phyloP scores from a whole-genome alignment of 2,329 filamentous ascomycete species.

The Pyricularia sp. region DNA sequence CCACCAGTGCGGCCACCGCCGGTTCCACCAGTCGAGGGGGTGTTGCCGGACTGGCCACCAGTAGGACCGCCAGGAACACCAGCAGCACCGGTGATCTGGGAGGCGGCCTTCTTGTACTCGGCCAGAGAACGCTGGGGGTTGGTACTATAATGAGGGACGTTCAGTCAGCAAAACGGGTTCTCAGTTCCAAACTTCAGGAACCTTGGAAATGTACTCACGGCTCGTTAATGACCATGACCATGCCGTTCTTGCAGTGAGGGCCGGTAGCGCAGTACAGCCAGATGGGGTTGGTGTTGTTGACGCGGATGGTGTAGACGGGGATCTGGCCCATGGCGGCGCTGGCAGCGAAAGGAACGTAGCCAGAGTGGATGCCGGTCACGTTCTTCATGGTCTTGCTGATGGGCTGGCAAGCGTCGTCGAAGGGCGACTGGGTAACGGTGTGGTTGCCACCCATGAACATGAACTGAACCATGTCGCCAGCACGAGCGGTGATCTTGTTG shows the following conservation, averaged over 20 bases:
- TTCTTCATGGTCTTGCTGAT: slow-evolving; percentile 37
- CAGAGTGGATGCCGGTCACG: slow-evolving; percentile 53
- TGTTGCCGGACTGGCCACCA: slow-evolving; percentile 10
- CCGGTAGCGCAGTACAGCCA: slow-evolving; percentile 74
- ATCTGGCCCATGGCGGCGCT: slow-evolving; percentile 37
- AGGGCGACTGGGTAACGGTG: slow-evolving; percentile 70
- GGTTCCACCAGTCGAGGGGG: slow-evolving; percentile 10
- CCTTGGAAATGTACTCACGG: slow-evolving; percentile 37
- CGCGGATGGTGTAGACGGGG: slow-evolving; percentile 61
- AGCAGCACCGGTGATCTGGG: slow-evolving; percentile 26
- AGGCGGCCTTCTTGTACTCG: slow-evolving; percentile 34
- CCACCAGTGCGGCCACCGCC: slow-evolving; percentile 6
- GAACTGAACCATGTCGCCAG: slow-evolving; percentile 58
- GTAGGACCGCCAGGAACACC: slow-evolving; percentile 15
- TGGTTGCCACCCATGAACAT: slow-evolving; percentile 63
- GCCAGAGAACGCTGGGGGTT: slow-evolving; percentile 43
- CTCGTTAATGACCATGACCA: slow-evolving; percentile 70
- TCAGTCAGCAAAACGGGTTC: slow-evolving; percentile 3
- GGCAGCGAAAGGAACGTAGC: slow-evolving; percentile 55
- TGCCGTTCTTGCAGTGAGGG: slow-evolving; percentile 65
- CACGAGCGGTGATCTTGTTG: slow-evolving; percentile 51
- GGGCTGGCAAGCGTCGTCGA: slow-evolving; percentile 26
- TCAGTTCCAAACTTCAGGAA: neutral
- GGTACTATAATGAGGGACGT: slow-evolving; percentile 16
- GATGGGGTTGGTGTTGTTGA: slow-evolving; percentile 61